These are phyloP conservation scores for Kitagawia praeruptora DNA, from an alignment of 129 eudicot species.

Conservation along the genomic window DNA sequence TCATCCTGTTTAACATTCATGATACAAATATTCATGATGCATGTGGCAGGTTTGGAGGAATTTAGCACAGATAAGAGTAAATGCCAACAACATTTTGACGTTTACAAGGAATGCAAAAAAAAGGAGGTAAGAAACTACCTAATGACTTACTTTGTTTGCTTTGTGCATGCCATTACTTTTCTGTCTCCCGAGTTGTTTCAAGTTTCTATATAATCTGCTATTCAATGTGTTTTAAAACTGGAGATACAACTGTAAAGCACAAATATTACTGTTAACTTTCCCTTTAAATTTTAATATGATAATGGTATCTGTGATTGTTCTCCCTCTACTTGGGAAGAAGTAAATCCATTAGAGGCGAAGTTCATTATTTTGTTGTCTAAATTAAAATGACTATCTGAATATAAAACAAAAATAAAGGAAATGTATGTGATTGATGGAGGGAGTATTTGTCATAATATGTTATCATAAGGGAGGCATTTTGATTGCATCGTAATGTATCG, in stretches of 20 bases:
- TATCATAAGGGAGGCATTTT: too few species aligned
- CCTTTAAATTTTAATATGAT: background rate
- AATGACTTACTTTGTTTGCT: background rate
- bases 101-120: constrained; percentile 93
- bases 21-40: background rate
- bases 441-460: too few species aligned
- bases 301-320: background rate
- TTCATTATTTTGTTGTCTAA: background rate
- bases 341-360: background rate
- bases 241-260: too few species aligned
- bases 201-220: too few species aligned
- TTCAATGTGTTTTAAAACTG: too few species aligned
- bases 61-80: constrained; percentile 67
- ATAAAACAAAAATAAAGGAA: background rate
- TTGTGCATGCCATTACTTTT: too few species aligned
- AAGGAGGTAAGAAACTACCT: constrained; percentile 47
- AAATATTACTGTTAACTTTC: too few species aligned
- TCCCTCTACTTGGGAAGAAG: background rate
- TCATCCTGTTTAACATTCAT: background rate
- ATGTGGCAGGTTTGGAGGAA: constrained; percentile 57
- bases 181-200: too few species aligned
- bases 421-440: too few species aligned
- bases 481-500: too few species aligned
- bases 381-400: background rate
- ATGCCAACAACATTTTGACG: constrained; percentile 89